phyloP scores from a whole-genome alignment of 345 rosid species.

The Camelina sativa region DNA sequence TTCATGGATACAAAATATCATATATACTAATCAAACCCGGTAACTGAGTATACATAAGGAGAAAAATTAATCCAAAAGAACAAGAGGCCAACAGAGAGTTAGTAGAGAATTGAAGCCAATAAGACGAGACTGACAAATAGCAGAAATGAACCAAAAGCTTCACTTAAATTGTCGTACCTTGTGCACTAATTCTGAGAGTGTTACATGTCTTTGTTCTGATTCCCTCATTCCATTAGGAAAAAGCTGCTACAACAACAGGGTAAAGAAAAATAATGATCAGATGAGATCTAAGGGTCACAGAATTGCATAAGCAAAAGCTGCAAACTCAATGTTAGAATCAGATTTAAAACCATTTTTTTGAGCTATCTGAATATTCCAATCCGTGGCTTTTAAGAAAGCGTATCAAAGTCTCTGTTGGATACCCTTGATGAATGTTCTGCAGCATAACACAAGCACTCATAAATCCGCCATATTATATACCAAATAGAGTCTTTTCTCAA shows the following conservation, averaged over 20 bases:
- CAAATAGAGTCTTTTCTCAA: neutral
- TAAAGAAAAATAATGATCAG: neutral
- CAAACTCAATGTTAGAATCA: constrained; percentile 53
- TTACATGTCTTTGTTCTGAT: constrained; percentile 96
- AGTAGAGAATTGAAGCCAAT: neutral
- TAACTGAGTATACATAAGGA: too few relatives aligned
- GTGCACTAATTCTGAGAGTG: constrained; percentile 83
- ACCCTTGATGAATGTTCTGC: constrained; percentile 94
- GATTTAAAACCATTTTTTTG: constrained; percentile 74
- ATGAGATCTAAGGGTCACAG: constrained; percentile 15
- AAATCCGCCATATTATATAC: constrained; percentile 6
- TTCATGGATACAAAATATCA: too few relatives aligned
- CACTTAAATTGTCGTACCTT: constrained; percentile 56
- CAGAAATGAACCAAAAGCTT: constrained; percentile 2
- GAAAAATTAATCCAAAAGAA: too few relatives aligned
- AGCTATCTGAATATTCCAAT: constrained; percentile 83
- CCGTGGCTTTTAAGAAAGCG: constrained; percentile 94
- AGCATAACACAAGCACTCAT: constrained; percentile 23
- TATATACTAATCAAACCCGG: too few relatives aligned
- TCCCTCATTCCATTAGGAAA: constrained; percentile 69
- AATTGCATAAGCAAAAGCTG: neutral
- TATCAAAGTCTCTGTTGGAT: constrained; percentile 62
- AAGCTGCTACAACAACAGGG: constrained; percentile 59
- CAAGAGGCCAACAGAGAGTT: neutral
- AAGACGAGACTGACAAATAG: neutral